Evolutionary conservation across 2,329 filamentous ascomycete genomes (phyloP).

Genomic region (Colletotrichum destructivum): DNA sequence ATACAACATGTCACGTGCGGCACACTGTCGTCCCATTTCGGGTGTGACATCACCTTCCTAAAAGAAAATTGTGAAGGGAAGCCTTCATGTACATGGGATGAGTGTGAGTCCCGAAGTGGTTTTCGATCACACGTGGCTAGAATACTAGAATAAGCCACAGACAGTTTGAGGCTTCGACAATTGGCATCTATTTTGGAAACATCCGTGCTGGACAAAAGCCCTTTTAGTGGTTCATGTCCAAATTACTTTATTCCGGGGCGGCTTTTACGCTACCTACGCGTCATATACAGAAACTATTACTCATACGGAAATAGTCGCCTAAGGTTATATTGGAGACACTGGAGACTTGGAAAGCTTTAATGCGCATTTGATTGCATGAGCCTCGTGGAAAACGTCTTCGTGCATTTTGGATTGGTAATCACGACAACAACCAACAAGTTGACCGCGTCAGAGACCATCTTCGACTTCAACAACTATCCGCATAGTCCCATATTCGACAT

Average conservation of each 20-base stretch:
- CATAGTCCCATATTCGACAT: slow-evolving; percentile 2
- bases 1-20: background rate
- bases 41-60: slow-evolving; percentile 21
- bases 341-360: background rate
- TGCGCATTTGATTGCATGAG: background rate
- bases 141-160: too few relatives aligned
- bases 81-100: too few relatives aligned
- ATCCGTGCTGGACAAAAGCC: too few relatives aligned
- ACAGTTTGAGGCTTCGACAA: too few relatives aligned
- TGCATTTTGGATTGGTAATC: slow-evolving; percentile 3
- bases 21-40: background rate
- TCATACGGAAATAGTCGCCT: background rate
- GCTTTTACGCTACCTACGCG: slow-evolving; percentile 1
- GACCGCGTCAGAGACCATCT: background rate
- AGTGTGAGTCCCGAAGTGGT: too few relatives aligned
- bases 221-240: too few relatives aligned
- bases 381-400: too few relatives aligned
- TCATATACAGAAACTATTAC: background rate
- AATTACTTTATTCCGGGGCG: background rate
- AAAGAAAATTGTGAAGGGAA: background rate
- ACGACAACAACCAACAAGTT: background rate
- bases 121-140: too few relatives aligned
- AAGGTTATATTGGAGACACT: background rate
- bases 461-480: too few relatives aligned
- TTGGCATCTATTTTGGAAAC: too few relatives aligned